phyloP scores from a whole-genome alignment of 805 yeast genomes.

The Myxozyma geophila region DNA sequence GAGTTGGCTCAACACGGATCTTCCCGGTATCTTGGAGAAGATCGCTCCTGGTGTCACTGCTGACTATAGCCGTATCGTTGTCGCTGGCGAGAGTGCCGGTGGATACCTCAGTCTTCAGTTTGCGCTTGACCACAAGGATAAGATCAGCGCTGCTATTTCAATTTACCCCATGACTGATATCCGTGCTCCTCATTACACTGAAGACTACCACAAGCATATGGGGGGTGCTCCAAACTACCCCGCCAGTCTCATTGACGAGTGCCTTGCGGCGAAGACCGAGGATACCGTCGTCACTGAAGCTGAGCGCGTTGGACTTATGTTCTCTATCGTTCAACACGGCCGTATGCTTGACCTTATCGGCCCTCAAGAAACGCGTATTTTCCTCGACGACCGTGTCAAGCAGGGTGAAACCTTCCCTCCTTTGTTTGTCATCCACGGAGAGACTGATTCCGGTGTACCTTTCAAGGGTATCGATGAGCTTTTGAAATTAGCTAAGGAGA shows the following conservation, averaged over 20 bases:
- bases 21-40: conserved; percentile 12
- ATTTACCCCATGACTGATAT: conserved; percentile 23
- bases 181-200: conserved; percentile 12
- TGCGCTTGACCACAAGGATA: conserved; percentile 19
- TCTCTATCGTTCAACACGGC: conserved; percentile 26
- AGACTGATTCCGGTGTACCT: conserved; percentile 24
- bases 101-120: conserved; percentile 24
- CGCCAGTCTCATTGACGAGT: conserved; percentile 15
- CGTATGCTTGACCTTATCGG: conserved; percentile 17
- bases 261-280: conserved; percentile 11
- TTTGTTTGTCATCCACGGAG: conserved; percentile 20
- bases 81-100: conserved; percentile 24
- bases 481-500: conserved; percentile 7
- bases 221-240: conserved; percentile 16
- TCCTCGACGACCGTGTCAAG: conserved; percentile 22
- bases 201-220: conserved; percentile 17
- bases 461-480: conserved; percentile 11
- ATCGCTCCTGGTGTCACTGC: conserved; percentile 13
- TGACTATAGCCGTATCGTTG: conserved; percentile 17
- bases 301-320: conserved; percentile 12
- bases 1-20: conserved; percentile 19
- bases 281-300: conserved; percentile 4
- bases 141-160: conserved; percentile 15
- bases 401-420: conserved; percentile 17
- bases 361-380: conserved; percentile 12